phyloP scores from a whole-genome alignment of 805 yeast species.

The Candida wancherniae region DNA sequence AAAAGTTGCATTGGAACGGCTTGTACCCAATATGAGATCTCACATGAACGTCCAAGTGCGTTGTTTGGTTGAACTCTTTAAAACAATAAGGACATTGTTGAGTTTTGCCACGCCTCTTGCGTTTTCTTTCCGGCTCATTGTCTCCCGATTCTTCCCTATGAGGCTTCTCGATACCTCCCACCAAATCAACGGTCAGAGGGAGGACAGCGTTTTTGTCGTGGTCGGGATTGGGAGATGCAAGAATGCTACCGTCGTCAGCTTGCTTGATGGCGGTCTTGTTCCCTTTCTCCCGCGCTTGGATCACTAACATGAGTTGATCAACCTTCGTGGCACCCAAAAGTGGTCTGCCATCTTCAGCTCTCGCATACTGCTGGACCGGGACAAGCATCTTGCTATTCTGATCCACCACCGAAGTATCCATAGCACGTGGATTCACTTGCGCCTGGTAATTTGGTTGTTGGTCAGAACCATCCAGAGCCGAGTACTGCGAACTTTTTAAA shows the following conservation, averaged over 20 bases:
- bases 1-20: slow-evolving; percentile 74
- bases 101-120: slow-evolving; percentile 38
- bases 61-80: slow-evolving; percentile 80
- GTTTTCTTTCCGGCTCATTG: slow-evolving; percentile 17
- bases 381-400: slow-evolving; percentile 26
- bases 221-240: slow-evolving; percentile 36
- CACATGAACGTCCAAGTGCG: slow-evolving; percentile 86
- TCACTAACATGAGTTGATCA: slow-evolving; percentile 85
- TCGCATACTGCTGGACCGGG: slow-evolving; percentile 44
- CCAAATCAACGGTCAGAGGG: slow-evolving; percentile 53
- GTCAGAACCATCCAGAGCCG: slow-evolving; percentile 3
- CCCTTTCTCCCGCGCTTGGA: slow-evolving; percentile 82
- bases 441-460: slow-evolving; percentile 4
- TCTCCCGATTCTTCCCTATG: slow-evolving; percentile 19
- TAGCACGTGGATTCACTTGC: background rate
- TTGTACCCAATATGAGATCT: slow-evolving; percentile 83
- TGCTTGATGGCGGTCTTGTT: slow-evolving; percentile 59
- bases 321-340: slow-evolving; percentile 82
- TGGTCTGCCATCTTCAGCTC: slow-evolving; percentile 61
- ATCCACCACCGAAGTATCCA: slow-evolving; percentile 3
- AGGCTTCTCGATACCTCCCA: slow-evolving; percentile 75
- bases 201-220: slow-evolving; percentile 39
- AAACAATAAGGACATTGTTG: slow-evolving; percentile 75
- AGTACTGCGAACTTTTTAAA: slow-evolving; percentile 5
- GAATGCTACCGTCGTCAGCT: slow-evolving; percentile 64